Percentiles rank a stretch among this genome's conserved stretches.
Evolutionary conservation across 2,329 filamentous ascomycete genomes (phyloP).

Genomic region (Fusarium zealandicum): DNA sequence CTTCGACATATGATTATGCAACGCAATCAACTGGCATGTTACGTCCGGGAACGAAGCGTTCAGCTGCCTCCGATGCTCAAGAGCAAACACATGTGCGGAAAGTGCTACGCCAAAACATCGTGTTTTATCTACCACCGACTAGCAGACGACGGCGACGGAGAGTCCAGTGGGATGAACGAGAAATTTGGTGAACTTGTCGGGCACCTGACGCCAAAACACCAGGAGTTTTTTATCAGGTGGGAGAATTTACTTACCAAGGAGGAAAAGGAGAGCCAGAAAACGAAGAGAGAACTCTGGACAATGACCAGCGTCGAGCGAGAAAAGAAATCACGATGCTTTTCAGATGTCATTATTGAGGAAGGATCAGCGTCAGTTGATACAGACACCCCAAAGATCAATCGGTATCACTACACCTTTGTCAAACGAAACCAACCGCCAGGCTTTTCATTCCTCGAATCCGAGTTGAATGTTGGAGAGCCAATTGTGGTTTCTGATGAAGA

Average conservation of each 20-base stretch:
- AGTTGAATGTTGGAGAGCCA: constrained; percentile 85
- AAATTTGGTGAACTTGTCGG: constrained; percentile 83
- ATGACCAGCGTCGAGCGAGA: constrained; percentile 91
- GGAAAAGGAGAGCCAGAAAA: constrained; percentile 87
- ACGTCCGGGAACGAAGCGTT: constrained; percentile 79
- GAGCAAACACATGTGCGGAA: constrained; percentile 80
- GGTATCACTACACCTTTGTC: constrained; percentile 84
- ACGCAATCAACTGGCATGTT: constrained; percentile 86
- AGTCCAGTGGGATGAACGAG: constrained; percentile 79
- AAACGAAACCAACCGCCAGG: constrained; percentile 68
- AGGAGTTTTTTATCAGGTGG: constrained; percentile 92
- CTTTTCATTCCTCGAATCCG: constrained; percentile 91
- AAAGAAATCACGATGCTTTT: constrained; percentile 87
- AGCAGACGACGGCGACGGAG: constrained; percentile 81
- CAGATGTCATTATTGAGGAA: constrained; percentile 83
- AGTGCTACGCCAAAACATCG: constrained; percentile 87
- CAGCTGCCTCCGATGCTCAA: constrained; percentile 87
- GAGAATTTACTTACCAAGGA: constrained; percentile 92
- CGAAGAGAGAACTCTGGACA: constrained; percentile 91
- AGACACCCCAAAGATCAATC: constrained; percentile 83
- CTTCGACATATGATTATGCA: constrained; percentile 97
- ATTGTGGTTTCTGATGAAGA: constrained; percentile 96
- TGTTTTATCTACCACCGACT: constrained; percentile 96
- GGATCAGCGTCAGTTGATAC: constrained; percentile 75
- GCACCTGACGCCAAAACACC: constrained; percentile 77